A percentile compares a stretch with the other conserved stretches of the same genome.
Evolutionary conservation across 192 early-diverging fungal genomes (phyloP).

Genomic region (Coemansia sp.): DNA sequence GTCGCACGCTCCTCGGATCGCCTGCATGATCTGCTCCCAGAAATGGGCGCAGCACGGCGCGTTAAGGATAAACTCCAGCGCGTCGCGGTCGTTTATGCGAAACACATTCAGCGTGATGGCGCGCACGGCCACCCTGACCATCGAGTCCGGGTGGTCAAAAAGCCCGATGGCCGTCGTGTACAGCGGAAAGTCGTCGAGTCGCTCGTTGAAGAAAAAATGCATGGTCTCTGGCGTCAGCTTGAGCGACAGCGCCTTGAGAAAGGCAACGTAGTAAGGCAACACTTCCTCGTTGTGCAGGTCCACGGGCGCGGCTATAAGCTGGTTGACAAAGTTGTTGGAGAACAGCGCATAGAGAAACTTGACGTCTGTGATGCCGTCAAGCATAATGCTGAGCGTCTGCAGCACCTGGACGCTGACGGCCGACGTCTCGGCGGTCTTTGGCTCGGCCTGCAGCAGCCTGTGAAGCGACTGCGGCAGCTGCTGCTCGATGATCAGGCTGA

Average conservation of each 20-base stretch:
- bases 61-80: conserved; percentile 34
- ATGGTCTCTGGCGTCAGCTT: conserved; percentile 62
- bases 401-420: conserved; percentile 46
- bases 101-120: conserved; percentile 65
- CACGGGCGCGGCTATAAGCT: conserved; percentile 58
- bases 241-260: conserved; percentile 68
- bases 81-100: conserved; percentile 37
- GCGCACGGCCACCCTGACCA: conserved; percentile 67
- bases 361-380: conserved; percentile 44
- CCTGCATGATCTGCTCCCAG: conserved; percentile 42
- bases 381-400: conserved; percentile 55
- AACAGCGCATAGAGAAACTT: conserved; percentile 58
- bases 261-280: conserved; percentile 64
- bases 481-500: conserved; percentile 31
- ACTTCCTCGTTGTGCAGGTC: conserved; percentile 67
- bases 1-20: conserved; percentile 30
- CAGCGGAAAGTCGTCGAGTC: conserved; percentile 52
- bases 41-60: conserved; percentile 30
- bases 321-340: conserved; percentile 73
- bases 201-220: conserved; percentile 62
- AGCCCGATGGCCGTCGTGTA: conserved; percentile 65
- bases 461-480: conserved; percentile 37
- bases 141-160: conserved; percentile 66
- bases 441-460: conserved; percentile 15
- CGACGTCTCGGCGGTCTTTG: not conserved